Conservation (phyloP, 257 asterid species). For the Phtheirospermum japonicum region DNA sequence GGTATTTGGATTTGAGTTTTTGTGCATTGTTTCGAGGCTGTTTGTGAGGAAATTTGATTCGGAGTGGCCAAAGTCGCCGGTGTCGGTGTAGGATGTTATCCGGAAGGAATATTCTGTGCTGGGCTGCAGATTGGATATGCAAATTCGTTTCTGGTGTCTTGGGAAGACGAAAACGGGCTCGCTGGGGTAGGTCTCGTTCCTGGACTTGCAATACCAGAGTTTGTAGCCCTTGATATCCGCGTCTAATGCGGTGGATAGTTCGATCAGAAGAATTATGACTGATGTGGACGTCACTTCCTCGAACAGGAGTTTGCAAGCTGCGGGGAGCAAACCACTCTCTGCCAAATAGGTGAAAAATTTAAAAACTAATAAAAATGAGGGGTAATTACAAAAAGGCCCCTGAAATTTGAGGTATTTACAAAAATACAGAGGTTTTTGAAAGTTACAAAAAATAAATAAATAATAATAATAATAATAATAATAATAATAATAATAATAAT, state of each 20-base stretch:
- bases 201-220: constrained; percentile 78
- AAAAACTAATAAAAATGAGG: neutral
- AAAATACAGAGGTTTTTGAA: neutral
- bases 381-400: neutral
- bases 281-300: constrained; percentile 75
- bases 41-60: constrained; percentile 77
- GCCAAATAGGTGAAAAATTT: constrained; percentile 28
- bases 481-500: no score
- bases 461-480: no score
- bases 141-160: constrained; percentile 66
- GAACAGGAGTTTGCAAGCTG: constrained; percentile 82
- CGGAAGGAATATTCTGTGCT: constrained; percentile 78
- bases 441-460: no score
- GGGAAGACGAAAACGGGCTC: constrained; percentile 76
- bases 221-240: constrained; percentile 71
- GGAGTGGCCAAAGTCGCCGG: constrained; percentile 74
- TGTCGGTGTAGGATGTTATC: constrained; percentile 59
- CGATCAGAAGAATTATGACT: constrained; percentile 63
- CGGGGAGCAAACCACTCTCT: constrained; percentile 81
- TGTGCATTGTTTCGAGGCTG: constrained; percentile 59
- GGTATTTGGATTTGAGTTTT: constrained; percentile 31
- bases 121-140: constrained; percentile 76
- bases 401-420: neutral
- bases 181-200: constrained; percentile 60
- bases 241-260: constrained; percentile 43